Evolutionary conservation across 148 eudicot species (phyloP), one percentile per base, ranked within the genome.

Genomic region (Vaccinium myrtillus): DNA sequence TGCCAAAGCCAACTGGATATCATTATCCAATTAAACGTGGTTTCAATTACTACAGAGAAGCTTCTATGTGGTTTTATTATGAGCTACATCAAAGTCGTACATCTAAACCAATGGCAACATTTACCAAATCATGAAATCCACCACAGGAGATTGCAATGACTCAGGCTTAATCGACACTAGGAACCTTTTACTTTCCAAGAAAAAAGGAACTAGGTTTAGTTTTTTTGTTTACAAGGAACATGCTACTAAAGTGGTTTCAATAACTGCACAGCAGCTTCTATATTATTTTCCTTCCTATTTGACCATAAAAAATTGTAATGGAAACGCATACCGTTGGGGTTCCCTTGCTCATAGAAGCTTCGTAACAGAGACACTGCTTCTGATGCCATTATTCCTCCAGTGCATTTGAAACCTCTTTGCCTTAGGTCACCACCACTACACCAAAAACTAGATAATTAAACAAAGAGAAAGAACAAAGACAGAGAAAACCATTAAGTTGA

Each of bases 291-390:
- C n/a, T 54, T 50, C 25, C 25, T 19, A 43, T 51, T 59, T 79
- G 14, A 1, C 15, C 51, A 56, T 10, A 0, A 36, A 56, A 79
- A 50, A 84, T 70, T 80, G 43, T 18, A 32, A 67, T 43, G 51
- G 50, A 78, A 81, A 16, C 21, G 32, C 84, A 69, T 84, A 90
- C 92, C 95, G 84, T 92, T 94, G 80, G 98, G 98, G 86, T 96
- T 96, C 76, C 99, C 97, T 78, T 91, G 95, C 87, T 96, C 97
- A 88, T 96, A 94, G 80, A 96, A 94, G 67, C 77, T 87, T 87
- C 91, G 88, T 9, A 96, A 86, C 76, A 94, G 91, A 80, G 93
- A 81, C 39, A 96, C 90, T 58, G 98, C 95, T 90, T 96, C 95
- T 13, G 89, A 59, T 25, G 97, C 99, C 97, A 91, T 92, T 79